Base-by-base conservation (phyloP, 2,329 filamentous ascomycete genomes). In the Aotearoamyces nothofagi region DNA sequence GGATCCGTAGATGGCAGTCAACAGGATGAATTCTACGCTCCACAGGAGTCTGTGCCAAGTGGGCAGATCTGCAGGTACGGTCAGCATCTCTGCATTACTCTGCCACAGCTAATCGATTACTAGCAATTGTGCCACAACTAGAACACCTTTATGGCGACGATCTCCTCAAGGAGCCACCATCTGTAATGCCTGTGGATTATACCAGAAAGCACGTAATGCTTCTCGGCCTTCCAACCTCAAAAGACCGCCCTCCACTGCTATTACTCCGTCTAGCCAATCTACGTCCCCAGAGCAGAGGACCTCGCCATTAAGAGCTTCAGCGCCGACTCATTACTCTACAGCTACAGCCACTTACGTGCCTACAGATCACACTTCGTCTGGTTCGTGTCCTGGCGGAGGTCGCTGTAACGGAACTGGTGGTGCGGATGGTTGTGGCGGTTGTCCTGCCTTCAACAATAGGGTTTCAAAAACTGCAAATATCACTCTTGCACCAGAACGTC, bases 361-460 rank as follows among this genome's bases (percentile, higher is more conserved):
- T 12, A 78, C 78, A 4, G 79, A 84, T 45, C 73, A 80, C 40
- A 75, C 69, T 24, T 61, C 74, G 4, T 69, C 72, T 24, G 90
- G 90, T n/a, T 92, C 86, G 9, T 98, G 90, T 52, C 90, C 90
- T 9, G 90, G 90, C 20, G 87, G 87, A 37, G 90, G 90, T 22
- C 78, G 78, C 33, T 98, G 90, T 52, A 96, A 98, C 51, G 90
- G 90, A 26, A 96, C 90, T 13, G 90, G 90, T 24, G 90, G 90
- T 30, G 84, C 90, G 17, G 82, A 92, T 49, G 87, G 84, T 12
- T 98, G 90, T 52, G 84, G 82, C 50, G 90, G 90, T 9, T 98
- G 90, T 48, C 90, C 90, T 19, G 90, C 90, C 2, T 98, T 82
- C 61, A 98, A 98, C 62, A 98, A 98, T 49, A 73, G 90, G 30